phyloP scores from a whole-genome alignment of 2,329 filamentous ascomycete genomes.

The Sporothrix mexicana region DNA sequence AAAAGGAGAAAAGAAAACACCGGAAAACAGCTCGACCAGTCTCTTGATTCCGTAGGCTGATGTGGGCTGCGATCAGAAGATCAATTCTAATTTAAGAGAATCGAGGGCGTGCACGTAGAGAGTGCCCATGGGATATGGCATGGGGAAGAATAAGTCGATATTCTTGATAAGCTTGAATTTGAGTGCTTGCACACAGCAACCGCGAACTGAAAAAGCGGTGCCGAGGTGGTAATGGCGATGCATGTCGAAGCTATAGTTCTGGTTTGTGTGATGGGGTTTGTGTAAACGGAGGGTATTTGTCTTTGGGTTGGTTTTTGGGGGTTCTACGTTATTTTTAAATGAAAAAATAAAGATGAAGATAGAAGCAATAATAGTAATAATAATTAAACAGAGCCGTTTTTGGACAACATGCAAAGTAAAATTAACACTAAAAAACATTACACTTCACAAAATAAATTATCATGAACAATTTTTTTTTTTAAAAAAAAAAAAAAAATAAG shows the following conservation, averaged over 20 bases:
- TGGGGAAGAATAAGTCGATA: background rate
- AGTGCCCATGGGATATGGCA: background rate
- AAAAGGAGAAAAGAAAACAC: background rate
- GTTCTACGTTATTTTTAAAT: no score
- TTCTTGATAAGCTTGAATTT: no score
- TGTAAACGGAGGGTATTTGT: background rate
- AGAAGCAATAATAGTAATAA: no score
- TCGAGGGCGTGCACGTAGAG: background rate
- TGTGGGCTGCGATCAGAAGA: background rate
- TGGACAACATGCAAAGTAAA: no score
- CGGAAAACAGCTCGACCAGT: background rate
- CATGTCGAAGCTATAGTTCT: background rate
- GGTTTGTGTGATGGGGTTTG: background rate
- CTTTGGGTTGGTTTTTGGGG: no score
- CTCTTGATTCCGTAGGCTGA: background rate
- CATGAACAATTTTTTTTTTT: no score
- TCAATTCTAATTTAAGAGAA: background rate
- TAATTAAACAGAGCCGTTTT: no score
- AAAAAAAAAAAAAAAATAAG: no score
- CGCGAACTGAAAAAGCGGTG: background rate
- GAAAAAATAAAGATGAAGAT: no score
- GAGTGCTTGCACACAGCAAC: background rate
- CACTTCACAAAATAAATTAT: no score
- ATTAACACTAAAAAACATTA: no score
- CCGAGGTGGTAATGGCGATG: background rate